phyloP scores from a whole-genome alignment of 2,329 filamentous ascomycete genomes.

The Thielaviopsis musarum region DNA sequence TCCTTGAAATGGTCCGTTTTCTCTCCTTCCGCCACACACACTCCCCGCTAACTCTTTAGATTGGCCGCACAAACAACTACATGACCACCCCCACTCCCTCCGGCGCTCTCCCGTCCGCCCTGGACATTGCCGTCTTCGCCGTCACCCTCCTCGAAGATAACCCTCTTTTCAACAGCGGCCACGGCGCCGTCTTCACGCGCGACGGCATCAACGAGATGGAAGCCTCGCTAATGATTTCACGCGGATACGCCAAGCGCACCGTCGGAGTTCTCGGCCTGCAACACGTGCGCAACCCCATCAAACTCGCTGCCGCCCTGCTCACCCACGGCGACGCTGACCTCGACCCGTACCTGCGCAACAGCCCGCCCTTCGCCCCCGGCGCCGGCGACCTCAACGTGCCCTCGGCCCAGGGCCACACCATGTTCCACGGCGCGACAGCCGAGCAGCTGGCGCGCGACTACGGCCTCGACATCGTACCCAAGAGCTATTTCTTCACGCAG shows the following conservation, averaged over 20 bases:
- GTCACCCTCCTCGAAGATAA: slow-evolving; percentile 64
- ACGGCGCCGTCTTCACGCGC: slow-evolving; percentile 73
- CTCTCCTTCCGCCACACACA: background rate
- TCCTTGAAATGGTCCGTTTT: slow-evolving; percentile 39
- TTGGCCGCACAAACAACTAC: slow-evolving; percentile 28
- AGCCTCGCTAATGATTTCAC: slow-evolving; percentile 70
- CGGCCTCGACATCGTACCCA: slow-evolving; percentile 52
- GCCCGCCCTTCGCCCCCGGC: slow-evolving; percentile 15
- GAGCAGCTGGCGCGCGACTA: slow-evolving; percentile 52
- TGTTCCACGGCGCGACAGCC: slow-evolving; percentile 49
- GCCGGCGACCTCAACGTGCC: slow-evolving; percentile 25
- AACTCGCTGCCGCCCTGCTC: slow-evolving; percentile 55
- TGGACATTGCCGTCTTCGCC: slow-evolving; percentile 60
- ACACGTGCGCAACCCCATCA: slow-evolving; percentile 64
- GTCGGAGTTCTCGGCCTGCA: slow-evolving; percentile 60
- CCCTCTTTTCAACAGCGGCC: slow-evolving; percentile 67
- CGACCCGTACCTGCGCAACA: slow-evolving; percentile 18
- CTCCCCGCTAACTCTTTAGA: slow-evolving; percentile 17
- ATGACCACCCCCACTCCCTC: slow-evolving; percentile 23
- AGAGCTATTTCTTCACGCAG: slow-evolving; percentile 64
- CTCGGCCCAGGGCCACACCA: slow-evolving; percentile 50
- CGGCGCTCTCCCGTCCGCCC: slow-evolving; percentile 34
- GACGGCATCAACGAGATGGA: slow-evolving; percentile 75
- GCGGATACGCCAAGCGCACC: slow-evolving; percentile 54
- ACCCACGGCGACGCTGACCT: slow-evolving; percentile 47